Evolutionary conservation across 2,329 filamentous ascomycete genomes (phyloP).

Genomic region (Ceratocystis cacaofunesta): DNA sequence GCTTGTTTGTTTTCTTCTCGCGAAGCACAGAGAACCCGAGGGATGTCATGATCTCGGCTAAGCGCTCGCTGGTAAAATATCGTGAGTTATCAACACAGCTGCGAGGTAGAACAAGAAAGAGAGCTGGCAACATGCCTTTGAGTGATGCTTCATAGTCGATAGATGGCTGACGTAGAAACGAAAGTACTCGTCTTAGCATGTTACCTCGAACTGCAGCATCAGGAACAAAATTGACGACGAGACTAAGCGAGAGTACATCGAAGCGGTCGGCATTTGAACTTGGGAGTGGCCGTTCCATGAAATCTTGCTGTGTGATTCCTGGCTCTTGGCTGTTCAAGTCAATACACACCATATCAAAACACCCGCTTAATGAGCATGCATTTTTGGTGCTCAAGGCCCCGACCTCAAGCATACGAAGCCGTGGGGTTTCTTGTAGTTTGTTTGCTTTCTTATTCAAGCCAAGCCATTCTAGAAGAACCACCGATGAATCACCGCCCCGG

Average conservation of each 20-base stretch:
- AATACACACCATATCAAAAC: slow-evolving; percentile 66
- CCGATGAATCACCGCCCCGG: slow-evolving; percentile 52
- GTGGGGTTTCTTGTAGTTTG: slow-evolving; percentile 16
- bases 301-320: slow-evolving; percentile 76
- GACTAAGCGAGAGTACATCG: slow-evolving; percentile 77
- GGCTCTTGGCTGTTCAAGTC: slow-evolving; percentile 77
- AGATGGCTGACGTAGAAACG: slow-evolving; percentile 43
- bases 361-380: slow-evolving; percentile 57
- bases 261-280: slow-evolving; percentile 47
- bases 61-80: slow-evolving; percentile 59
- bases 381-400: slow-evolving; percentile 76
- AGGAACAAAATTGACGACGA: slow-evolving; percentile 91
- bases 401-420: slow-evolving; percentile 65
- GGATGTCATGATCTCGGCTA: slow-evolving; percentile 58
- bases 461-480: slow-evolving; percentile 49
- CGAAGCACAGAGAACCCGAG: slow-evolving; percentile 55
- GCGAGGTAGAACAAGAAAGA: slow-evolving; percentile 82
- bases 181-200: slow-evolving; percentile 65
- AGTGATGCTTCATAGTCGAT: slow-evolving; percentile 12
- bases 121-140: slow-evolving; percentile 40
- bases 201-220: slow-evolving; percentile 58
- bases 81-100: slow-evolving; percentile 82
- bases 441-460: slow-evolving; percentile 18
- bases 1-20: slow-evolving; percentile 63
- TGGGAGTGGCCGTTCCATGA: slow-evolving; percentile 76